Base-by-base conservation (phyloP, 305 asterid genomes). In the Fraxinus albicans region DNA sequence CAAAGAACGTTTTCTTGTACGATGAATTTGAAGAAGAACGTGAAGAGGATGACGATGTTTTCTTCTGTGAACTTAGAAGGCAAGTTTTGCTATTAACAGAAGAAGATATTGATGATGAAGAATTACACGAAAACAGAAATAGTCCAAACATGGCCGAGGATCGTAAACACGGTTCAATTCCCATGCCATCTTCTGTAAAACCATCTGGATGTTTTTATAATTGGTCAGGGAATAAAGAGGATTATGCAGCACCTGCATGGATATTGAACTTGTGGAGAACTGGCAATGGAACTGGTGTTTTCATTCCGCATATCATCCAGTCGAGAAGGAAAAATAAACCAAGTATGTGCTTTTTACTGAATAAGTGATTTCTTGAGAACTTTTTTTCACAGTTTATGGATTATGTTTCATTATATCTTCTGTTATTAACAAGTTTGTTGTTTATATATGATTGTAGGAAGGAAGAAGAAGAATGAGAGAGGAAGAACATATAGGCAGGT, bases 231-330 rank as follows among this genome's bases (percentile, higher is more conserved):
- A 74, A 31, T 15, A 80, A 76, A 12, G 77, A n/a, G 6, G 67
- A 73, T 72, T 75, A 76, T 10, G 80, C 85, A 19, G 87, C 85
- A 10, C 90, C 89, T 8, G 65, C 73, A 21, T 84, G 89, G 88
- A 34, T 87, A 8, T 40, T 76, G 25, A 83, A 83, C 42, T 60
- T 86, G 77, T 90, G 93, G 93, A 87, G 81, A 53, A 76, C 85
- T 19, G 89, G 88, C 0, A 90, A 77, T 82, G 93, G 91, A 7
- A 88, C 93, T 6, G 93, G 93, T 4, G 92, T 88, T 4, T 89
- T 89, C 85, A 89, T 89, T 23, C 92, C 92, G 23, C 90, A 85
- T 40, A 80, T 86, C 44, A 10, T 77, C 53, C 84, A 82, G 40
- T 40, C 86, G 67, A 85, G 81, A 58, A 87, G 82, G 79, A 87